A percentile compares a stretch with the other conserved stretches of the same genome.
Evolutionary conservation across 805 yeast genomes (phyloP).

Genomic region (Nakazawaea sp.): DNA sequence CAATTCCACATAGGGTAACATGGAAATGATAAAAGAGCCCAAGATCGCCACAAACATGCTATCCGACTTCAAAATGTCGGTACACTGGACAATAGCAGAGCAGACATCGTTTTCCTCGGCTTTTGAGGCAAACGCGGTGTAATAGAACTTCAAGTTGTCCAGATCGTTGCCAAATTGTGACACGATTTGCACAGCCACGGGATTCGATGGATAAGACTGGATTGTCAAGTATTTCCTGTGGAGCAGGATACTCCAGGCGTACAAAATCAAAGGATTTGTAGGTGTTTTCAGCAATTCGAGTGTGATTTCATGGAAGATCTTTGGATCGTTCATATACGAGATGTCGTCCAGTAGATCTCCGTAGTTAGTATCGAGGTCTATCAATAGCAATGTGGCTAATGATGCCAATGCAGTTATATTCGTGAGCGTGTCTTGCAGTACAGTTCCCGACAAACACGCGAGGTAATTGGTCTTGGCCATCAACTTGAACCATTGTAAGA

Average conservation of each 20-base stretch:
- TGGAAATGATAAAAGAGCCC: slow-evolving; percentile 35
- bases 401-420: slow-evolving; percentile 40
- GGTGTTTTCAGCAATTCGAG: slow-evolving; percentile 28
- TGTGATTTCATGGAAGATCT: slow-evolving; percentile 32
- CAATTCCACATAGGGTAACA: slow-evolving; percentile 42
- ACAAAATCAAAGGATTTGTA: slow-evolving; percentile 43
- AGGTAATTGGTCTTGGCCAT: slow-evolving; percentile 30
- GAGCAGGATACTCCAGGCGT: slow-evolving; percentile 61
- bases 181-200: slow-evolving; percentile 15
- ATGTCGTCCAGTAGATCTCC: slow-evolving; percentile 31
- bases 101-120: slow-evolving; percentile 39
- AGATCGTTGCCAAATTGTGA: slow-evolving; percentile 16
- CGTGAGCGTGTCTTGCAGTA: not conserved
- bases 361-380: slow-evolving; percentile 49
- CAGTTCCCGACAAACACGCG: slow-evolving; percentile 9
- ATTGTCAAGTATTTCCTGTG: slow-evolving; percentile 42
- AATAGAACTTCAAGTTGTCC: slow-evolving; percentile 13
- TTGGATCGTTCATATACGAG: slow-evolving; percentile 33
- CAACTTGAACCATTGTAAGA: slow-evolving; percentile 49
- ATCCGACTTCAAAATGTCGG: slow-evolving; percentile 40
- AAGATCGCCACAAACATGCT: slow-evolving; percentile 42
- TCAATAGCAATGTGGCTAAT: slow-evolving; percentile 39
- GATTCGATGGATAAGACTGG: slow-evolving; percentile 28
- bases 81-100: slow-evolving; percentile 31
- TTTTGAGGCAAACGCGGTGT: slow-evolving; percentile 29